Conservation (phyloP, 2,329 filamentous ascomycete species). For the Sphaerulina vaccinii region DNA sequence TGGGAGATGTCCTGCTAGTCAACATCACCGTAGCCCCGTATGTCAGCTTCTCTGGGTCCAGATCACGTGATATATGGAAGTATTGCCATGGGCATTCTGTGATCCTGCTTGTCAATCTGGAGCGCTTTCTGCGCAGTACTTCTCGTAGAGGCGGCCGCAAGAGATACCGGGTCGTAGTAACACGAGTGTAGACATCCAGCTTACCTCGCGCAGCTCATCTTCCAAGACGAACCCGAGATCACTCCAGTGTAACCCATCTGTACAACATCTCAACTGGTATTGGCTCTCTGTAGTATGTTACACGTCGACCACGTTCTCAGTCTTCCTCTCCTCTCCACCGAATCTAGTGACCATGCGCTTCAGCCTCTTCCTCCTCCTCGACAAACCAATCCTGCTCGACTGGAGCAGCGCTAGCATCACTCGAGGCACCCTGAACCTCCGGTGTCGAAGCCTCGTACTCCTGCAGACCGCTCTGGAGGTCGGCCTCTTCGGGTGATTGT, state of each 20-base stretch:
- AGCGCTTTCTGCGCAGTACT: no score
- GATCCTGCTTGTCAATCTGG: no score
- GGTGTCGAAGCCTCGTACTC: slow-evolving; percentile 93
- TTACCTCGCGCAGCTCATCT: background rate
- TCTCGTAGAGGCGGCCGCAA: no score
- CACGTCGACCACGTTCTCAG: slow-evolving; percentile 1
- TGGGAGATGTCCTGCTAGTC: no score
- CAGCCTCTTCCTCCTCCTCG: slow-evolving; percentile 26
- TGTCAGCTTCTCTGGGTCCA: no score
- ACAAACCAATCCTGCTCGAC: slow-evolving; percentile 64
- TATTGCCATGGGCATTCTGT: no score
- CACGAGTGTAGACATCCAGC: background rate
- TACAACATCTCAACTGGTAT: slow-evolving; percentile 17
- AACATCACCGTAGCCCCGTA: no score
- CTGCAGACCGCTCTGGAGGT: slow-evolving; percentile 87
- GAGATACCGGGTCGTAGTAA: no score
- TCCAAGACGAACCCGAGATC: background rate
- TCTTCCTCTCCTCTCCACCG: background rate
- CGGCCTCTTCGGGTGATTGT: slow-evolving; percentile 85
- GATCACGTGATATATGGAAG: no score
- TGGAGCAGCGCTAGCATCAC: slow-evolving; percentile 59
- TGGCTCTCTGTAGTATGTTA: slow-evolving; percentile 20
- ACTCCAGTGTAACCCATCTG: slow-evolving; percentile 8
- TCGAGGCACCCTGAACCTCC: slow-evolving; percentile 86
- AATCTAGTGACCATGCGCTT: slow-evolving; percentile 16